Evolutionary conservation across 176 grass and related monocot genomes (phyloP).

Genomic region (Leersia perrieri): DNA sequence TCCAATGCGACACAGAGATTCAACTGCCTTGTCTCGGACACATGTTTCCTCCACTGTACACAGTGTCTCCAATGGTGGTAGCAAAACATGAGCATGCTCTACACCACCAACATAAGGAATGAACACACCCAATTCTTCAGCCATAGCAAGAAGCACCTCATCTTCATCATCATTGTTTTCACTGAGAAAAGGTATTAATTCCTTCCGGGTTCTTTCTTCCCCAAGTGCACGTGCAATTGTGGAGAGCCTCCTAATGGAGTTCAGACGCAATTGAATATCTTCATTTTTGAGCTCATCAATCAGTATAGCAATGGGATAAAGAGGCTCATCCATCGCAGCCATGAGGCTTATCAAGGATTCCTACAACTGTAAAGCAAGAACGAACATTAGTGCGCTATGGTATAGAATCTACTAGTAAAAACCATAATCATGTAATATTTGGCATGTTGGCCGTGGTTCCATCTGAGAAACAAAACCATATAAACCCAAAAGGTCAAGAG

Average conservation of each 20-base stretch:
- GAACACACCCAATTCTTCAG: constrained; percentile 91
- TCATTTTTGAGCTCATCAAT: constrained; percentile 98
- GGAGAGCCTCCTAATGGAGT: constrained; percentile 85
- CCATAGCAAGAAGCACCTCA: constrained; percentile 97
- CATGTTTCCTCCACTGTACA: constrained; percentile 94
- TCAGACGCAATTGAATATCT: constrained; percentile 89
- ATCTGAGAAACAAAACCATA: background rate
- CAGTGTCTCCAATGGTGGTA: constrained; percentile 82
- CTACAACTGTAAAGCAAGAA: constrained; percentile 21
- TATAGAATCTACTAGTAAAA: background rate
- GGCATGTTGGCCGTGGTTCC: background rate
- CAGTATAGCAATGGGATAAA: constrained; percentile 88
- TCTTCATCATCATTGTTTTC: constrained; percentile 99
- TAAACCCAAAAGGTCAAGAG: background rate
- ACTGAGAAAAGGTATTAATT: constrained; percentile 91
- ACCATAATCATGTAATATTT: background rate
- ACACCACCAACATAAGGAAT: constrained; percentile 96
- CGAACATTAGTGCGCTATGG: background rate
- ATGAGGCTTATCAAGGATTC: constrained; percentile 35
- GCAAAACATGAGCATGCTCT: constrained; percentile 78
- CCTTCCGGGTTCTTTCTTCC: constrained; percentile 91
- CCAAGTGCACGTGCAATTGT: constrained; percentile 91
- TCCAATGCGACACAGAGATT: constrained; percentile 84
- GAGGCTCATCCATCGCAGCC: constrained; percentile 80
- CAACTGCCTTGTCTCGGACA: constrained; percentile 92